Percentiles rank a stretch among this genome's conserved stretches.
Evolutionary conservation across 306 rosid genomes (phyloP).

Genomic region (Vachellia pachyceras): DNA sequence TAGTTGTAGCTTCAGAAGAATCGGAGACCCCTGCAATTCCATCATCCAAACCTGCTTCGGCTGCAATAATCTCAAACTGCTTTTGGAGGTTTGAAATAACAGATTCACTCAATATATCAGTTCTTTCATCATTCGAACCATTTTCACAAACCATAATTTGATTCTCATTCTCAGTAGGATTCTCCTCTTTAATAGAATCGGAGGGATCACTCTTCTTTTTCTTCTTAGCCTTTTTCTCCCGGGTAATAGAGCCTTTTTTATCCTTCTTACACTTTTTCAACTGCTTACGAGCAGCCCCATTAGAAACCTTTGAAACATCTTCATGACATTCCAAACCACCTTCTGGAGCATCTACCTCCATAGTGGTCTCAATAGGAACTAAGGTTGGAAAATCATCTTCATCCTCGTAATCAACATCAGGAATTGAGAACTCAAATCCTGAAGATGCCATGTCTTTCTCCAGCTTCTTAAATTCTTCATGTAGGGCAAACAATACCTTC

Average conservation of each 20-base stretch:
- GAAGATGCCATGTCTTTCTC: slow-evolving; percentile 71
- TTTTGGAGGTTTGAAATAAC: slow-evolving; percentile 80
- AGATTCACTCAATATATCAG: slow-evolving; percentile 48
- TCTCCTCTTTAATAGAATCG: slow-evolving; percentile 33
- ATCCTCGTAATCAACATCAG: slow-evolving; percentile 49
- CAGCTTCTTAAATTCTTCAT: slow-evolving; percentile 71
- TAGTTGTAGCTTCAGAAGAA: slow-evolving; percentile 35
- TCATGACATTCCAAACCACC: slow-evolving; percentile 28
- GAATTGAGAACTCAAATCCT: slow-evolving; percentile 57
- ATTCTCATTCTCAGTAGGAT: slow-evolving; percentile 29
- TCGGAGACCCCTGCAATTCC: slow-evolving; percentile 52
- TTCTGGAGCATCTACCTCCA: slow-evolving; percentile 36
- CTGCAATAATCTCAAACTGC: slow-evolving; percentile 91
- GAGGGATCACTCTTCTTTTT: slow-evolving; percentile 37
- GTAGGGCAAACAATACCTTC: slow-evolving; percentile 70
- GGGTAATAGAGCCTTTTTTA: slow-evolving; percentile 20
- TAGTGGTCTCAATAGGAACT: slow-evolving; percentile 55
- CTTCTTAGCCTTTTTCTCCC: slow-evolving; percentile 44
- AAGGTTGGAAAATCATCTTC: slow-evolving; percentile 66
- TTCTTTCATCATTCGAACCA: slow-evolving; percentile 44
- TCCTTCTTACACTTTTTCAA: slow-evolving; percentile 63
- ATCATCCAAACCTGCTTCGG: slow-evolving; percentile 69
- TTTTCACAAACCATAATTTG: slow-evolving; percentile 42
- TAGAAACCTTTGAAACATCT: slow-evolving; percentile 39
- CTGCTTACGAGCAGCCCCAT: slow-evolving; percentile 34